Evolutionary conservation across 2,329 filamentous ascomycete genomes (phyloP).

Genomic region (Hymenoscyphus repandus): DNA sequence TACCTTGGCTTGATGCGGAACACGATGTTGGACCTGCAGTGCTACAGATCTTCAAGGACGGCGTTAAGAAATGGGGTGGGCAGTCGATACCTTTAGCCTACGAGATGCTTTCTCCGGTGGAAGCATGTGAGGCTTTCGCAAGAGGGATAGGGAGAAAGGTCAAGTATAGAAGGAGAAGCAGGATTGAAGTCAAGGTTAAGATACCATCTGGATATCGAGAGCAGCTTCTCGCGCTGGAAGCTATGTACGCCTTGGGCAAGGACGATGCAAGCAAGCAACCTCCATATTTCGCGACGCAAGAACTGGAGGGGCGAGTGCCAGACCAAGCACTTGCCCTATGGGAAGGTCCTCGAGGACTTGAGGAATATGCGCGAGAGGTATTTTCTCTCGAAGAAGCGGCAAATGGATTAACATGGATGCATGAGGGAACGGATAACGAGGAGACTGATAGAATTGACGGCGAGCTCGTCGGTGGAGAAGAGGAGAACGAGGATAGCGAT

Average conservation of each 20-base stretch:
- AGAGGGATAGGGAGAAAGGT: constrained; percentile 74
- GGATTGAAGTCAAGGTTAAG: constrained; percentile 78
- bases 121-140: constrained; percentile 77
- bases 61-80: constrained; percentile 75
- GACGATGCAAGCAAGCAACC: constrained; percentile 49
- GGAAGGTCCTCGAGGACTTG: constrained; percentile 85
- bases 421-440: constrained; percentile 36
- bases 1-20: constrained; percentile 95
- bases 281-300: constrained; percentile 55
- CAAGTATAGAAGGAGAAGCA: constrained; percentile 63
- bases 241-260: constrained; percentile 45
- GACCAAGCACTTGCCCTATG: constrained; percentile 75
- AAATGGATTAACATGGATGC: constrained; percentile 93
- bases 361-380: constrained; percentile 91
- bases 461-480: constrained; percentile 28
- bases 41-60: constrained; percentile 92
- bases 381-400: constrained; percentile 93
- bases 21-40: constrained; percentile 92
- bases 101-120: constrained; percentile 75
- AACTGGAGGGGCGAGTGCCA: constrained; percentile 60
- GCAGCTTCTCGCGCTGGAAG: constrained; percentile 69
- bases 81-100: constrained; percentile 82
- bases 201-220: constrained; percentile 85
- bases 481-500: constrained; percentile 29
- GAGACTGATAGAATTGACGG: constrained; percentile 23